Base-by-base conservation (phyloP, 2,329 filamentous ascomycete species). In the Arthrobotrys sphaeroides region DNA sequence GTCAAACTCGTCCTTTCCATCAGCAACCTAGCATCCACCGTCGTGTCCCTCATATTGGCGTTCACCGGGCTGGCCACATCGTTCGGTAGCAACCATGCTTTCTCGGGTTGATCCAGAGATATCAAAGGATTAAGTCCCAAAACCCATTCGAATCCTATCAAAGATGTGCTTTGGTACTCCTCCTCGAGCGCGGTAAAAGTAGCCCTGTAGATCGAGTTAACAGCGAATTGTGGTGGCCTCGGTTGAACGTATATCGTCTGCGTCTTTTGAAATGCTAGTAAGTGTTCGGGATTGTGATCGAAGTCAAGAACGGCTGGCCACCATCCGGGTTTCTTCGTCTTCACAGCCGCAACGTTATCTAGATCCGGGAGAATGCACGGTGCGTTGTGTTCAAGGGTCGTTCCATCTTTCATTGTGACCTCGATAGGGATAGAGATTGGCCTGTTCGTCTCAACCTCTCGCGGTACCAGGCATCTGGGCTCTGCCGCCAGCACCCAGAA, bases 401-500 rank as follows among this genome's bases (percentile, higher is more conserved):
- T 68, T 33, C 85, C 84, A 20, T 84, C 83, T 78, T 87, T 87
- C 75, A 92, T 85, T 7, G 84, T 86, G 66, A 97, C 86, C 3
- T 86, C 86, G 49, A 97, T 85, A 0, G 91, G 89, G 1, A 94
- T 87, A 5, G 89, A 88, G 55, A 97, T 88, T 0, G 94, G 91
- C 45, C 93, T 89, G 42, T 90, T 89, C 0, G 92, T 96, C 73
- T 95, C 90, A 2, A 95, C 88, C 79, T 99, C 95, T 76, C 94
- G 91, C 16, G 92, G 88, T 0, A 99, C 88, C 0, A 99, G 87
- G 81, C 94, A 98, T 60, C 96, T 88, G 7, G 93, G 89, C 80
- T 99, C 95, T 0, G 92, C 90, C 0, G 95, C 95, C 2, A 99
- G 86, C 9, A 97, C 94, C 95, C 95, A 99, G 80, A 99, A 91